Base-by-base conservation (phyloP, 306 rosid genomes). In the Crotalaria pallida region DNA sequence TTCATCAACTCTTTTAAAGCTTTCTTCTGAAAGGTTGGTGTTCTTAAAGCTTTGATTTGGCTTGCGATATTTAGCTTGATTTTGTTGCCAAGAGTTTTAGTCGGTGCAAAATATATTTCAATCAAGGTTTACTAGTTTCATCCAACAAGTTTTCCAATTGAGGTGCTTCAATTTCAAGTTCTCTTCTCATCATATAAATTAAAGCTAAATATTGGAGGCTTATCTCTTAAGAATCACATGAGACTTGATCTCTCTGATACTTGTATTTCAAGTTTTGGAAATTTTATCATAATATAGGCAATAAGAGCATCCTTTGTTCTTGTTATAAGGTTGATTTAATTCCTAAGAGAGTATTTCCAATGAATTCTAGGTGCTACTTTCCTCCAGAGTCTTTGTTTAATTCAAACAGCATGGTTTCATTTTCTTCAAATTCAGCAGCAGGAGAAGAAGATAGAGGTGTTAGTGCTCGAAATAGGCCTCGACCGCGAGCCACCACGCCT, bases 341-440 rank as follows among this genome's bases (percentile, higher is more conserved):
- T 72, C 77, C 58, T 55, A 52, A 52, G 15, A 41, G 16, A 69
- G 61, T 41, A 47, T 17, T 22, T 69, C 10, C 33, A 31, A 80
- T 89, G 90, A 82, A 78, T 69, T 61, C 77, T 69, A 72, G 87
- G 67, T 72, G 79, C 82, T 61, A 71, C 26, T 72, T 53, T 48
- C 81, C 66, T 38, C 50, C 80, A 51, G 84, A 62, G 12, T 21
- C 82, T 15, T 60, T 77, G 80, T 80, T 80, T 49, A 79, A 59
- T 23, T 71, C 87, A 6, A 64, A 41, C 69, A 58, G 60, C 58
- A 65, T 78, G 29, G 69, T 78, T 85, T 75, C 79, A 57, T 55
- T 78, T 72, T 60, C 91, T 26, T 78, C 94, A 23, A 86, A 72
- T 65, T 80, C 78, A 56, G 38, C 74, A 3, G 17, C 67, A 56